Evolutionary conservation across 2,329 filamentous ascomycete species (phyloP), one percentile per base, ranked within the genome.

Genomic region (Talaromyces funiculosus): DNA sequence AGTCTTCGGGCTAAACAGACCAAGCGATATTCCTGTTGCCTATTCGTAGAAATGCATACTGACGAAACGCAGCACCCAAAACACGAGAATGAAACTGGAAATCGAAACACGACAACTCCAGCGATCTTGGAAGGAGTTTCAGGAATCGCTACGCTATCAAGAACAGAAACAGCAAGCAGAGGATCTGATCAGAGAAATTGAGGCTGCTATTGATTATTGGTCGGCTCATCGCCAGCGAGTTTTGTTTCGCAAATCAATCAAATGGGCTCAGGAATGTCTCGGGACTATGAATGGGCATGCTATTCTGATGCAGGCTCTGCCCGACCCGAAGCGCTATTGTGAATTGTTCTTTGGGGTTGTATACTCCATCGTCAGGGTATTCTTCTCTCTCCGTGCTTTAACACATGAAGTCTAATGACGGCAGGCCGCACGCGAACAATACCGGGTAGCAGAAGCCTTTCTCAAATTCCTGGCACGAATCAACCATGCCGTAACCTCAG

Each of bases 41-140:
- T 2, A 1, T n/a, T 4, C n/a, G 18, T 35, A 6, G 29, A 42
- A 47, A 33, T 51, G 26, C 24, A 31, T 18, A 8, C 47, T 54
- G 31, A 54, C 20, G 10, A 22, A 29, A 18, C 22, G 18, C 10
- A 35, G 40, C 33, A 53, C 24, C 14, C 45, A 56, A 53, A 55
- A 43, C 10, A 35, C 61, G 5, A 54, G 37, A 56, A 56, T 54
- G 42, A 68, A 66, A 59, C 72, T 76, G 47, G 73, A 76, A 61
- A 65, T 74, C 59, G 73, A 76, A 67, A 71, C 70, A 53, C 74
- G 72, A 62, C 73, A 75, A 64, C 66, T 76, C 20, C 67, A 67
- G 31, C 69, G 70, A 56, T 69, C 72, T 4, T 75, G 73, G 73
- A 73, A 71, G 60, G 60, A 65, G 10, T 74, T 75, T 51, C 68